phyloP scores from a whole-genome alignment of 805 yeast genomes.

The Wickerhamiella parazyma region DNA sequence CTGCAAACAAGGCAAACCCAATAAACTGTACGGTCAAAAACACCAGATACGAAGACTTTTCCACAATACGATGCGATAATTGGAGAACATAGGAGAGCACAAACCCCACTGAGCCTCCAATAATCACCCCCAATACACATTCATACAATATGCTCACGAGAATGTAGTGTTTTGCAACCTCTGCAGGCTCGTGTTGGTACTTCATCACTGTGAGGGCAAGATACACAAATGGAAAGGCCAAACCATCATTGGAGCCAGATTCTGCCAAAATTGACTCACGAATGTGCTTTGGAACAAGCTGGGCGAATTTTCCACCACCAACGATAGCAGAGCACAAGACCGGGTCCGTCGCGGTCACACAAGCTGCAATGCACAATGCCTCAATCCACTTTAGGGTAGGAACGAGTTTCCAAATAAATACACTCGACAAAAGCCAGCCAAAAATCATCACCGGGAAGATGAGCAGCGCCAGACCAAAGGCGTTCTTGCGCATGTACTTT shows the following conservation, averaged over 20 bases:
- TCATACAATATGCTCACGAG: conserved; percentile 48
- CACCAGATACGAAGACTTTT: conserved; percentile 37
- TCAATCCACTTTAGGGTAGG: conserved; percentile 44
- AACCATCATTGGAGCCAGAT: conserved; percentile 64
- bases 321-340: conserved; percentile 54
- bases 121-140: conserved; percentile 41
- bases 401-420: conserved; percentile 47
- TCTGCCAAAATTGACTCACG: conserved; percentile 53
- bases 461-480: conserved; percentile 43
- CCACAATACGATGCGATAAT: conserved; percentile 25
- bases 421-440: conserved; percentile 55
- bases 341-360: conserved; percentile 70
- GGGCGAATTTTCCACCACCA: conserved; percentile 59
- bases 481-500: conserved; percentile 46
- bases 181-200: conserved; percentile 33
- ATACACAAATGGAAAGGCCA: conserved; percentile 46
- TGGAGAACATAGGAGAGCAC: conserved; percentile 37
- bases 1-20: conserved; percentile 39
- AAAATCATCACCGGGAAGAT: conserved; percentile 56
- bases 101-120: conserved; percentile 39
- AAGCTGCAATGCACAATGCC: conserved; percentile 48
- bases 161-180: conserved; percentile 51
- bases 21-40: conserved; percentile 28
- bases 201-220: conserved; percentile 42
- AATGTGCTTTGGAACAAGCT: conserved; percentile 44